Evolutionary conservation across 2,329 filamentous ascomycete genomes (phyloP), one percentile per base, ranked within the genome.

Genomic region (Lasiodiplodia sp.): DNA sequence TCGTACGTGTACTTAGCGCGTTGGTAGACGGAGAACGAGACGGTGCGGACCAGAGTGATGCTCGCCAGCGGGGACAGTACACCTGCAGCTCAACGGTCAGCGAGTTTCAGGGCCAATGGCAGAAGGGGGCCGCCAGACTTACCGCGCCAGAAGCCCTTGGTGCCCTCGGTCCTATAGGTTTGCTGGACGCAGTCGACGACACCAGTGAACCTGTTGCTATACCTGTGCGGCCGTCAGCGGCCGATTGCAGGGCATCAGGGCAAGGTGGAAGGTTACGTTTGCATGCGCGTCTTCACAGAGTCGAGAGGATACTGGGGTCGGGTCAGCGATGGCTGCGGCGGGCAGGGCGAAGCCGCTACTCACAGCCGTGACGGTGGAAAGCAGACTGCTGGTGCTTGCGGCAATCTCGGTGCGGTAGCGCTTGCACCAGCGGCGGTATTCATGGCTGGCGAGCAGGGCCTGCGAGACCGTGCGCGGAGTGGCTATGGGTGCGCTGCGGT

Each of bases 271-370:
- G n/a, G 23, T 71, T 79, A 82, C 72, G 91, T 92, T 83, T 96
- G 93, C 89, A 96, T 93, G 76, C 93, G 91, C 68, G 92, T 94
- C 84, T 96, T 96, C 78, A 95, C 91, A 75, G 93, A 95, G 79
- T 96, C 93, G 73, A 96, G 87, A 25, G 93, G 93, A 77, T 95
- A 96, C 83, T 86, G 65, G 25, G 66, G 70, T 60, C 16, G 58
- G 6, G 69, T 79, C 55, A 79, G 77, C 67, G 25, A 23, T 31
- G 18, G 55, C 34, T 55, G 16, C 7, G 55, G 16, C n/a, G 40
- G 28, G 40, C 37, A 38, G n/a, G 23, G 60, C 12, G 49, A 21
- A 38, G 49, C 23, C 10, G 38, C 52, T 34, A 76, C 83, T 74
- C 76, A 87, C 85, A n/a, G 92, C 91, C 72, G 87, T 85, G 76